phyloP scores from a whole-genome alignment of 495 filamentous ascomycete genomes.

The Penicillium manginii region DNA sequence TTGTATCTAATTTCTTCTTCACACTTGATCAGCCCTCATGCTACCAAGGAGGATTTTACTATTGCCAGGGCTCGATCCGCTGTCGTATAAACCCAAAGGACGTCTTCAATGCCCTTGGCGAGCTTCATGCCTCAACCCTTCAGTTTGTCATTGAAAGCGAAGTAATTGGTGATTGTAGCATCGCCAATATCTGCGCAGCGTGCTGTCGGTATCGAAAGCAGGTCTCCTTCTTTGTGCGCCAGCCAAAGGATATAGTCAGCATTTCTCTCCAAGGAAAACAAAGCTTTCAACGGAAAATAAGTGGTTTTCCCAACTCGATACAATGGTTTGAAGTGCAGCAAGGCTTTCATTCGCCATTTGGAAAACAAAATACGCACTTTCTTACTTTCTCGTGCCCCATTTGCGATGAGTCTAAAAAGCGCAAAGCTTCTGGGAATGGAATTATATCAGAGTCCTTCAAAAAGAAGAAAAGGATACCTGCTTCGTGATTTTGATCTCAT shows the following conservation, averaged over 20 bases:
- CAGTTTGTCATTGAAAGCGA: constrained; percentile 1
- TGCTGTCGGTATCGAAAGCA: constrained; percentile 22
- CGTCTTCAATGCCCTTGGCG: constrained; percentile 3
- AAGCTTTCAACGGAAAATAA: constrained; percentile 15
- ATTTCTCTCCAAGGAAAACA: constrained; percentile 14
- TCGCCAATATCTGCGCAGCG: constrained; percentile 12
- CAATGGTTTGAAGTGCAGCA: constrained; percentile 24
- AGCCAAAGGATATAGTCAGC: constrained; percentile 18
- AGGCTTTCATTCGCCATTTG: constrained; percentile 13
- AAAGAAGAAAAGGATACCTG: no score
- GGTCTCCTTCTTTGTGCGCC: constrained; percentile 17
- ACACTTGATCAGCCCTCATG: constrained; percentile 12
- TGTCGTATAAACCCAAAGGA: constrained; percentile 17
- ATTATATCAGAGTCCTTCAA: no score
- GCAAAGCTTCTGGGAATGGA: no score
- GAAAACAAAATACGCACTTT: no score
- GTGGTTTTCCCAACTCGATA: constrained; percentile 29
- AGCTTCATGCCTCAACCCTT: background rate
- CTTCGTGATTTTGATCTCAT: no score
- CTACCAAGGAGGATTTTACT: constrained; percentile 18
- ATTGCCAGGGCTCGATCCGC: constrained; percentile 19
- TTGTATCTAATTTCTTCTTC: constrained; percentile 28
- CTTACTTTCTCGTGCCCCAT: no score
- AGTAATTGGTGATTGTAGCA: constrained; percentile 5
- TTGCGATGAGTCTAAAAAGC: no score